phyloP scores from a whole-genome alignment of 441 rosid species.

The Jatropha podagrica region DNA sequence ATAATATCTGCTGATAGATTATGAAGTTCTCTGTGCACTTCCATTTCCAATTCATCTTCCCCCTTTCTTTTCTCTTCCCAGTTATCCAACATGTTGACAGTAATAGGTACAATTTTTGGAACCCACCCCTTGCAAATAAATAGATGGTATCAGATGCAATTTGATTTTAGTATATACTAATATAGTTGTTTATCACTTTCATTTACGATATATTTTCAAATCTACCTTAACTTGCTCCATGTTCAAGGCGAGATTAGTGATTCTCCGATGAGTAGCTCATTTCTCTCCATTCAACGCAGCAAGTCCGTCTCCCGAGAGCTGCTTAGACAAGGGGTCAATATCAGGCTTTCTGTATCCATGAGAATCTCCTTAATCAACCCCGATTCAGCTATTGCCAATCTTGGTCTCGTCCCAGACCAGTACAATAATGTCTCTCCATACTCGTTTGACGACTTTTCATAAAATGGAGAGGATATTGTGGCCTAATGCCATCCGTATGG shows the following conservation, averaged over 20 bases:
- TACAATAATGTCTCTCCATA: conserved; percentile 56
- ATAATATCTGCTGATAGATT: conserved; percentile 62
- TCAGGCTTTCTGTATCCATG: conserved; percentile 28
- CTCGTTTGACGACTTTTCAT: conserved; percentile 43
- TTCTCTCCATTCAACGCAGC: conserved; percentile 47
- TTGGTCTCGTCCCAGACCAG: conserved; percentile 60
- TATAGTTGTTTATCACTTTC: too few relatives aligned
- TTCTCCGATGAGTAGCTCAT: conserved; percentile 68
- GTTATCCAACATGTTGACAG: conserved; percentile 43
- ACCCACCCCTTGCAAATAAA: conserved; percentile 54
- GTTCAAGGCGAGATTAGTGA: conserved; percentile 55
- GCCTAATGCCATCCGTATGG: conserved; percentile 26
- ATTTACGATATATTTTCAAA: too few relatives aligned
- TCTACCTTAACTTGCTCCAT: conserved; percentile 62
- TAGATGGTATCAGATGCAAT: neutral
- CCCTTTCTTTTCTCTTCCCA: conserved; percentile 65
- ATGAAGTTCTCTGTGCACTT: conserved; percentile 53
- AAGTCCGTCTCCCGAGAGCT: conserved; percentile 54
- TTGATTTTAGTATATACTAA: too few relatives aligned
- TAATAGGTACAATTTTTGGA: conserved; percentile 56
- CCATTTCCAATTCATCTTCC: conserved; percentile 61
- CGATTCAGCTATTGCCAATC: conserved; percentile 48
- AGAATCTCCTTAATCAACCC: conserved; percentile 45
- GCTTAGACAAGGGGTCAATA: conserved; percentile 40
- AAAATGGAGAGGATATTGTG: conserved; percentile 47